Base-by-base conservation (phyloP, 1,284 basidiomycete species). In the Hemileia vastatrix region DNA sequence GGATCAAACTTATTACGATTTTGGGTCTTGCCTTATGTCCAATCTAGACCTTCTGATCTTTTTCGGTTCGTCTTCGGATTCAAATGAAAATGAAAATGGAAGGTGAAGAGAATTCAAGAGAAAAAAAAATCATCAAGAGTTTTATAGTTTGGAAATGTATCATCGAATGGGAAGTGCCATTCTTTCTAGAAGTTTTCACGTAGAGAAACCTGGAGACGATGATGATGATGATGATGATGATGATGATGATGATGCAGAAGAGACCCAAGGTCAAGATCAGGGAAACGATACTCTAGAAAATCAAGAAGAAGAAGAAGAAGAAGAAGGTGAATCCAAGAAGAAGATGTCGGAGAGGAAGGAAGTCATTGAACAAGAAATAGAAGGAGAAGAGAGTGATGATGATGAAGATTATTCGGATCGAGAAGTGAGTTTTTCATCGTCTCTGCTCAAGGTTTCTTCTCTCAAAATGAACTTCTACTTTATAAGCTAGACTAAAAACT, bases 91-190 rank as follows among this genome's bases (percentile, higher is more conserved):
- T n/a, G 64, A 64, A 53, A 8, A 40, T 43, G 15, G 40, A 32
- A 6, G n/a, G 40, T 23, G 6, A 43, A 50, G n/a, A 52, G 11
- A 54, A 32, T 8, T 18, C 15, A 6, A 27, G 55, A 18, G 45
- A 63, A 2, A 21, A 44, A 8, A 32, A n/a, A n/a, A n/a, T n/a
- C n/a, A 78, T 47, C 68, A 81, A n/a, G 70, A 77, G 6, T 79
- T 81, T 73, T 96, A 90, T 74, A 83, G 85, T 0, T 74, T 93
- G 4, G 82, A 86, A 50, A 79, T 81, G 19, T 97, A 88, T 72
- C 95, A 98, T 72, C 77, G 88, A 36, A 90, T 90, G 81, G 95
- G 94, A 4, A 92, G 88, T 64, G 83, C 88, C 18, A 90, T 98
- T 56, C 81, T 97, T 5, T 95, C 91, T 9, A 83, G 94, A 48